phyloP scores from a whole-genome alignment of 352 stramenopile species.

The Globisporangium orthogonon region DNA sequence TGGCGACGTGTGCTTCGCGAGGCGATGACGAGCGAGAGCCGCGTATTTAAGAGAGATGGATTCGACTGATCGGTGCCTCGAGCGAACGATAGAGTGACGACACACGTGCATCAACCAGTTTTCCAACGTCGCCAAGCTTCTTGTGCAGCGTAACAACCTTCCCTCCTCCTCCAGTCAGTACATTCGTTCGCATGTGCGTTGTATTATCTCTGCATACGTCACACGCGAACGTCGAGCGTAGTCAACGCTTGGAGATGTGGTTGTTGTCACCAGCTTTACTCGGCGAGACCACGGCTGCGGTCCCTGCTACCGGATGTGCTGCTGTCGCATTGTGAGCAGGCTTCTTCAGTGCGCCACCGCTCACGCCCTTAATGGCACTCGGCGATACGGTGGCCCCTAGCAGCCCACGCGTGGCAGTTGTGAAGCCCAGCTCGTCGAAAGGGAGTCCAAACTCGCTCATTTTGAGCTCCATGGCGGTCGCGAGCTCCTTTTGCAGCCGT shows the following conservation, averaged over 20 bases:
- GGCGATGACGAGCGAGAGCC: too few species aligned
- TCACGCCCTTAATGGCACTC: neutral
- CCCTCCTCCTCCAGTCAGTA: neutral
- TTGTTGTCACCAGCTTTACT: constrained; percentile 6
- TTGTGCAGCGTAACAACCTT: too few species aligned
- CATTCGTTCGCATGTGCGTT: neutral
- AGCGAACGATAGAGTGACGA: neutral
- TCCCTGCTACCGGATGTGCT: neutral
- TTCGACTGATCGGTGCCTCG: neutral
- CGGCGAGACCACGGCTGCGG: constrained; percentile 1
- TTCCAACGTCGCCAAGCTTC: too few species aligned
- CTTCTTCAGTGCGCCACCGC: constrained; percentile 9
- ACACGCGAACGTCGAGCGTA: neutral
- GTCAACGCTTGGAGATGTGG: constrained; percentile 3
- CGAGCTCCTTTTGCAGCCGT: constrained; percentile 76
- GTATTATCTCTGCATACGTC: neutral
- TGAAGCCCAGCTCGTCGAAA: constrained; percentile 85
- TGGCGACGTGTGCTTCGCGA: too few species aligned
- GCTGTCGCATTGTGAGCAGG: neutral
- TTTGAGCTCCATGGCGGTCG: constrained; percentile 78
- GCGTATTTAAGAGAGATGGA: neutral
- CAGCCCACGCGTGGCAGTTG: constrained; percentile 20
- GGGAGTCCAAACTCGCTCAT: constrained; percentile 89
- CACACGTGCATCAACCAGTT: too few species aligned
- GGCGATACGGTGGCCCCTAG: constrained; percentile 6